phyloP scores from a whole-genome alignment of 2,329 filamentous ascomycete species.

The Rosellinia necatrix region DNA sequence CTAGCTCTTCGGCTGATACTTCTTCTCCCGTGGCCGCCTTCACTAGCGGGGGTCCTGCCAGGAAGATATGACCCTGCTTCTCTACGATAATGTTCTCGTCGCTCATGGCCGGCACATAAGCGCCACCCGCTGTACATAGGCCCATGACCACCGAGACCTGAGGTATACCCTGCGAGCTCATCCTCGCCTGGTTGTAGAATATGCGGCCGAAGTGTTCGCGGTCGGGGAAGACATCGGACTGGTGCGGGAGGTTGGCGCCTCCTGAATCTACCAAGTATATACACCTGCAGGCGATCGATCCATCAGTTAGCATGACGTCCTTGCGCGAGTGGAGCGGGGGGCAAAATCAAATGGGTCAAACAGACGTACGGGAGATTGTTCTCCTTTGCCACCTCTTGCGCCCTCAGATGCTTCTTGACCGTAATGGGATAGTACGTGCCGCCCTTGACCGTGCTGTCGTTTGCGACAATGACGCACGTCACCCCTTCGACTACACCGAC shows the following conservation, averaged over 20 bases:
- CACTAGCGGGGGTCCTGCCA: conserved; percentile 90
- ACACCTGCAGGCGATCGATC: conserved; percentile 56
- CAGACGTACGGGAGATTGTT: conserved; percentile 71
- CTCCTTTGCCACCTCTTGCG: conserved; percentile 87
- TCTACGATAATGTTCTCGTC: conserved; percentile 97
- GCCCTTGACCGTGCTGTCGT: conserved; percentile 96
- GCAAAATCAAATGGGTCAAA: background rate
- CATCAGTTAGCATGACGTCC: conserved; percentile 12
- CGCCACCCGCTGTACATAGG: conserved; percentile 91
- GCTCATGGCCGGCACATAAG: conserved; percentile 96
- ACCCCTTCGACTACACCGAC: conserved; percentile 90
- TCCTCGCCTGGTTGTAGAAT: conserved; percentile 96
- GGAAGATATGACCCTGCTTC: conserved; percentile 95
- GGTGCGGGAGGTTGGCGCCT: conserved; percentile 91
- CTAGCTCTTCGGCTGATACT: conserved; percentile 87
- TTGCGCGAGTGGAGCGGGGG: background rate
- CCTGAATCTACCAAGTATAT: conserved; percentile 97
- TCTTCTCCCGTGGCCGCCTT: conserved; percentile 95
- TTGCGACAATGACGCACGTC: conserved; percentile 89
- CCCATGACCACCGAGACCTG: conserved; percentile 97
- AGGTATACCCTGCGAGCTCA: conserved; percentile 86
- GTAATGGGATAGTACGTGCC: conserved; percentile 97
- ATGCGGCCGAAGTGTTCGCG: conserved; percentile 94
- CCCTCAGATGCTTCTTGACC: conserved; percentile 94
- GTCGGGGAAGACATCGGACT: conserved; percentile 95